phyloP scores from a whole-genome alignment of 495 filamentous ascomycete genomes.

The Tuber microsphaerosporum region DNA sequence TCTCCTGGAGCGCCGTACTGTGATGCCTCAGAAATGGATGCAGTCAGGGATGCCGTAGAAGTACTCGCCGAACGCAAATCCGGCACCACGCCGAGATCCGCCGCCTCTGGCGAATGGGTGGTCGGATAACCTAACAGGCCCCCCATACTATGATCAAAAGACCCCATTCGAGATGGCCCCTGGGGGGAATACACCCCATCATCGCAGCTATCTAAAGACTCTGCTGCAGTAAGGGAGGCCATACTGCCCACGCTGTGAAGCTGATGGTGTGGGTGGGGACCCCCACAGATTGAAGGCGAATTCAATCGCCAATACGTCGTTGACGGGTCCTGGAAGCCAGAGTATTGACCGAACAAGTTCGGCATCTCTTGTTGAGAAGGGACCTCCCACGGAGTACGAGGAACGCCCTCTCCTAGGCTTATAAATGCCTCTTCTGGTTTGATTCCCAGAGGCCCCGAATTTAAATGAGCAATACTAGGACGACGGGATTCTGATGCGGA shows the following conservation, averaged over 20 bases:
- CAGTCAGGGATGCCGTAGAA: constrained; percentile 39
- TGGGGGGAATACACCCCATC: constrained; percentile 38
- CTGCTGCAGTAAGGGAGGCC: constrained; percentile 17
- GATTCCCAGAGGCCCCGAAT: constrained; percentile 22
- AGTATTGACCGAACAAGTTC: constrained; percentile 6
- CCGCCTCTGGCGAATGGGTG: constrained; percentile 35
- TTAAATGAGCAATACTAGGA: constrained; percentile 37
- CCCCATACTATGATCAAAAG: constrained; percentile 37
- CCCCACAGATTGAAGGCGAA: constrained; percentile 25
- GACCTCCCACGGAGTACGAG: constrained; percentile 11
- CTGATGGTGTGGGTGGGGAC: constrained; percentile 23
- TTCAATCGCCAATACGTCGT: constrained; percentile 37
- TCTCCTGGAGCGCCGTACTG: constrained; percentile 30
- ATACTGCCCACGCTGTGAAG: constrained; percentile 18
- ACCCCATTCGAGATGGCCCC: constrained; percentile 34
- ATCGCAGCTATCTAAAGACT: constrained; percentile 36
- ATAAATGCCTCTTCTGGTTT: constrained; percentile 37
- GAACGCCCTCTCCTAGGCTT: constrained; percentile 10
- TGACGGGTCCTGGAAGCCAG: constrained; percentile 32
- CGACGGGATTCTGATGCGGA: constrained; percentile 36
- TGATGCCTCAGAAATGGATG: constrained; percentile 37
- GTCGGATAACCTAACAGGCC: constrained; percentile 29
- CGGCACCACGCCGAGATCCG: constrained; percentile 26
- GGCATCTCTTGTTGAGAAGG: constrained; percentile 25
- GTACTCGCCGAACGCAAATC: constrained; percentile 38